phyloP scores from a whole-genome alignment of 805 yeast species.

The Sugiyamaella smithiae region DNA sequence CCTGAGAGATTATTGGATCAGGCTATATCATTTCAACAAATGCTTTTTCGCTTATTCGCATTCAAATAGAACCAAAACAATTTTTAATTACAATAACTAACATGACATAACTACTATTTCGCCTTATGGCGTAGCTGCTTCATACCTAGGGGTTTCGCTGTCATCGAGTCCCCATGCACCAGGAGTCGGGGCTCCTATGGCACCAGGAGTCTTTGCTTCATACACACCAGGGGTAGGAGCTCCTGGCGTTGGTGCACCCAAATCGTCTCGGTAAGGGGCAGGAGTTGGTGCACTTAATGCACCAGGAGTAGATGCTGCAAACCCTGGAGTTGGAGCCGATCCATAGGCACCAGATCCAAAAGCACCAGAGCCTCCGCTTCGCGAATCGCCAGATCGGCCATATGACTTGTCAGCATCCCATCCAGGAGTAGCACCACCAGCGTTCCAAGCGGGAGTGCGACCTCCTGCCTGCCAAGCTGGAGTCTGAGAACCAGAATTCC shows the following conservation, averaged over 20 bases:
- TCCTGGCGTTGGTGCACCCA: slow-evolving; percentile 36
- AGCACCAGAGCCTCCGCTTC: slow-evolving; percentile 24
- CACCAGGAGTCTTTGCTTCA: slow-evolving; percentile 40
- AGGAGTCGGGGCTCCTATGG: slow-evolving; percentile 28
- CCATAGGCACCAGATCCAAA: slow-evolving; percentile 25
- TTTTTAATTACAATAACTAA: too few species aligned
- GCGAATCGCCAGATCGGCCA: slow-evolving; percentile 24
- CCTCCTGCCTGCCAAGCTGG: slow-evolving; percentile 45
- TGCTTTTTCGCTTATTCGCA: too few species aligned
- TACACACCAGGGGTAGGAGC: slow-evolving; percentile 37
- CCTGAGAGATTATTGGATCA: too few species aligned
- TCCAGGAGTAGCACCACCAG: slow-evolving; percentile 37
- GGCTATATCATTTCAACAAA: too few species aligned
- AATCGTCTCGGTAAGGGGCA: slow-evolving; percentile 31
- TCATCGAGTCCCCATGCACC: slow-evolving; percentile 37
- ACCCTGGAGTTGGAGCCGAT: slow-evolving; percentile 36
- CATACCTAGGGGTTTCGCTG: slow-evolving; percentile 32
- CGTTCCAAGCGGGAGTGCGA: slow-evolving; percentile 43
- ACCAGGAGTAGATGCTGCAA: slow-evolving; percentile 41
- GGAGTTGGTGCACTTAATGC: slow-evolving; percentile 42
- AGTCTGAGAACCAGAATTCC: slow-evolving; percentile 46
- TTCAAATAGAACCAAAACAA: too few species aligned
- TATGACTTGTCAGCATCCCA: slow-evolving; percentile 33
- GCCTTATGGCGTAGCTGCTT: slow-evolving; percentile 27
- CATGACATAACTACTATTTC: too few species aligned